Percentiles rank a stretch among this genome's conserved stretches.
Evolutionary conservation across 2,329 filamentous ascomycete genomes (phyloP).

Genomic region (Simplicillium sp.): DNA sequence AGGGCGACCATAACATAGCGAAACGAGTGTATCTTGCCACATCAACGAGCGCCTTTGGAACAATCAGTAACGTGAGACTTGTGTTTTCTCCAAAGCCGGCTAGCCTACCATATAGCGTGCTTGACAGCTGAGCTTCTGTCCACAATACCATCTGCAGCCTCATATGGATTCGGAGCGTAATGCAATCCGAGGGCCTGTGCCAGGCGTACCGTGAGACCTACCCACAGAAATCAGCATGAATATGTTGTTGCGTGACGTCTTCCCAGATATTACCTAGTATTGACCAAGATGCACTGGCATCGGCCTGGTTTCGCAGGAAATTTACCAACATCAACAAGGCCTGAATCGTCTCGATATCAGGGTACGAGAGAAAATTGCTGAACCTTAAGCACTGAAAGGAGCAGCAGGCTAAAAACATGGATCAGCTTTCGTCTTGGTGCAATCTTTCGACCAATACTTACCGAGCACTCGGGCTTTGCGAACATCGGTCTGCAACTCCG

Average conservation of each 20-base stretch:
- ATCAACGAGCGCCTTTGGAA: neutral
- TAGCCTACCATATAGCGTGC: neutral
- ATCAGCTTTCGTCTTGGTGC: neutral
- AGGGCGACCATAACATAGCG: neutral
- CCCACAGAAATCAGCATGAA: neutral
- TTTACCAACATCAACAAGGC: neutral
- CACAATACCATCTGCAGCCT: neutral
- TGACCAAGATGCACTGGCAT: conserved; percentile 1
- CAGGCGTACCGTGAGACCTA: neutral
- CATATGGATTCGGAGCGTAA: neutral
- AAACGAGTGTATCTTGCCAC: conserved; percentile 1
- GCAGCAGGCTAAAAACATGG: neutral
- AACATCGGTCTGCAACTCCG: neutral
- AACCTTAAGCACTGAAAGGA: neutral
- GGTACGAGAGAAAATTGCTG: conserved; percentile 1
- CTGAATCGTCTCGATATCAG: neutral
- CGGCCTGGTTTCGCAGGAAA: neutral
- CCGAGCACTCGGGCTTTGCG: neutral
- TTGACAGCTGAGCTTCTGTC: neutral
- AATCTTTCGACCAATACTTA: neutral
- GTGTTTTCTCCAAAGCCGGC: too few relatives aligned
- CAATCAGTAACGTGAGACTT: too few relatives aligned
- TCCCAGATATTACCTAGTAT: neutral
- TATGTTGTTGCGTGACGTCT: too few relatives aligned
- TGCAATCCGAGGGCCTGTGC: neutral